These are phyloP conservation scores for Didymella pomorum DNA, from an alignment of 2,329 filamentous ascomycete genomes.

Conservation along the genomic window DNA sequence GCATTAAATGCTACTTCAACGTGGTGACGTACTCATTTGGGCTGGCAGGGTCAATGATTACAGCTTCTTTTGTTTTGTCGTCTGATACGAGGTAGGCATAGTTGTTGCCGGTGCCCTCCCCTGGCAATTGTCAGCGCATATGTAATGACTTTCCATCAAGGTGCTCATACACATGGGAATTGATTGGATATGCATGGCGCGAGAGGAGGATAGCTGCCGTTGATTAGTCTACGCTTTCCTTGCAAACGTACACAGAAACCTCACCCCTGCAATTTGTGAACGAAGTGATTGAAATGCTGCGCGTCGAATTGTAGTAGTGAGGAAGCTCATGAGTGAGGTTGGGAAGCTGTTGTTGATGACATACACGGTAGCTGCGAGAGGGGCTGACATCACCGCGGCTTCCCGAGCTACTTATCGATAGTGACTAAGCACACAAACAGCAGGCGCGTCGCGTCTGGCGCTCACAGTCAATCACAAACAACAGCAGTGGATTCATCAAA, in stretches of 20 bases:
- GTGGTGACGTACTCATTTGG: conserved; percentile 70
- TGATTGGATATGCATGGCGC: conserved; percentile 83
- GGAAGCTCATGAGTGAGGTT: conserved; percentile 45
- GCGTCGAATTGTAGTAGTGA: conserved; percentile 39
- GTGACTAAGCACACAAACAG: neutral
- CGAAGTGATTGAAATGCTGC: conserved; percentile 31
- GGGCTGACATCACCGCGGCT: conserved; percentile 35
- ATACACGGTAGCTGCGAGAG: conserved; percentile 48
- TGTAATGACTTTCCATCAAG: conserved; percentile 17
- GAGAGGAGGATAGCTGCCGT: conserved; percentile 44
- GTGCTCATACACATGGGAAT: conserved; percentile 81
- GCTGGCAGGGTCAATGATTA: conserved; percentile 81
- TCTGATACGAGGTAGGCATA: conserved; percentile 74
- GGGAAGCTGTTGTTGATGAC: conserved; percentile 56
- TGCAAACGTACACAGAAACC: neutral
- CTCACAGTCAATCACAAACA: neutral
- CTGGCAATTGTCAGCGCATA: conserved; percentile 52
- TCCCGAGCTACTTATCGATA: conserved; percentile 4
- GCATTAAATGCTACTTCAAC: neutral
- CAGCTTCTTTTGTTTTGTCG: conserved; percentile 59
- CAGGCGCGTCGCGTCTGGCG: neutral
- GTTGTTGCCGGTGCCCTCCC: conserved; percentile 80
- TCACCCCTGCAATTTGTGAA: conserved; percentile 33
- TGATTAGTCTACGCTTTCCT: conserved; percentile 28
- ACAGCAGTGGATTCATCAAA: neutral